phyloP scores from a whole-genome alignment of 2,329 filamentous ascomycete species.

The Hypoxylon sp. region DNA sequence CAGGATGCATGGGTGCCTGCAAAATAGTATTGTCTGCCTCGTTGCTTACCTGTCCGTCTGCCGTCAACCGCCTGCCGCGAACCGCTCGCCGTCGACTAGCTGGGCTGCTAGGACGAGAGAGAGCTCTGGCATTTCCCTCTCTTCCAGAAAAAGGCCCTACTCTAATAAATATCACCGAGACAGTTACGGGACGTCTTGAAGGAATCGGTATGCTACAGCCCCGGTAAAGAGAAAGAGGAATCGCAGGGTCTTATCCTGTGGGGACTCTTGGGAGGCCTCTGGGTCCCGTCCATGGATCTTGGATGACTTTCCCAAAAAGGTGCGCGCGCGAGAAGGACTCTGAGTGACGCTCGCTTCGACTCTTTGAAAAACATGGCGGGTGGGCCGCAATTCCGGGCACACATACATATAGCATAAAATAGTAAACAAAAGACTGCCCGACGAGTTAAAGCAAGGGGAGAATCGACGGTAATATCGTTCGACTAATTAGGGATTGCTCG shows the following conservation, averaged over 20 bases:
- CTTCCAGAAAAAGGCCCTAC: conserved; percentile 27
- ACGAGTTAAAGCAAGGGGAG: conserved; percentile 15
- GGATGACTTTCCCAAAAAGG: conserved; percentile 40
- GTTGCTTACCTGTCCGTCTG: conserved; percentile 9
- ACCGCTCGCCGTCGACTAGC: conserved; percentile 2
- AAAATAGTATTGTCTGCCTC: conserved; percentile 26
- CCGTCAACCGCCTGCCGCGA: neutral
- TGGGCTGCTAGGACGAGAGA: conserved; percentile 1
- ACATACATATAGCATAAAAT: conserved; percentile 31
- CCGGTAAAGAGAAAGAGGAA: conserved; percentile 37
- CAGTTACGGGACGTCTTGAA: conserved; percentile 17
- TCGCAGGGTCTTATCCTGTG: conserved; percentile 32
- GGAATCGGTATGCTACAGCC: conserved; percentile 29
- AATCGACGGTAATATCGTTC: conserved; percentile 25
- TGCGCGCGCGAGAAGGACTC: conserved; percentile 17
- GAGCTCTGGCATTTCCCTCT: conserved; percentile 21
- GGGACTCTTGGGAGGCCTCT: conserved; percentile 40
- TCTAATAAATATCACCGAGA: conserved; percentile 37
- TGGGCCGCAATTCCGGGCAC: conserved; percentile 40
- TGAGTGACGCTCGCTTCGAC: conserved; percentile 24
- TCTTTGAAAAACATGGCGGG: conserved; percentile 13
- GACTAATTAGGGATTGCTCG: conserved; percentile 20
- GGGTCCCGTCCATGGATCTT: conserved; percentile 23
- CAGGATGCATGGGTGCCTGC: conserved; percentile 31
- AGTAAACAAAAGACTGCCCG: conserved; percentile 22